Conservation (phyloP, 805 yeast species). For the Nakazawaea anatomiae region DNA sequence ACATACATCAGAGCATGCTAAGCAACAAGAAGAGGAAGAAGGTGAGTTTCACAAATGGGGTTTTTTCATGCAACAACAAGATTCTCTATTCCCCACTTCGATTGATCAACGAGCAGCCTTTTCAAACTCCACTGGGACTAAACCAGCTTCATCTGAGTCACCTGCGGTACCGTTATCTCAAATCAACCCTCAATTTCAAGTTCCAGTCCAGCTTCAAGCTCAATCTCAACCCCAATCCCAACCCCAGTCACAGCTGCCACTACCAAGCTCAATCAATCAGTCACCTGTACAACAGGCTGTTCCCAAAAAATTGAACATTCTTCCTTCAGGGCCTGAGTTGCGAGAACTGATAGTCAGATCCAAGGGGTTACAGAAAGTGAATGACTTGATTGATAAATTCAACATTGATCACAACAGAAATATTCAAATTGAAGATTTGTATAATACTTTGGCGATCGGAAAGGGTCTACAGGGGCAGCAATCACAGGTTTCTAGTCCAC, state of each 20-base stretch:
- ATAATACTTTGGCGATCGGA: conserved; percentile 3
- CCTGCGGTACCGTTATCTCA: not conserved
- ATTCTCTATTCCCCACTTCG: conserved; percentile 22
- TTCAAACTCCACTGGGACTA: not conserved
- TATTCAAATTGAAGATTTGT: conserved; percentile 15
- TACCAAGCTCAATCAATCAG: not conserved
- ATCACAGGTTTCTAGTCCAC: not conserved
- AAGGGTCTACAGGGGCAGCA: not conserved
- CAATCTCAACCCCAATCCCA: no score
- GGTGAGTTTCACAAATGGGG: conserved; percentile 91
- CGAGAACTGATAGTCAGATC: conserved; percentile 64
- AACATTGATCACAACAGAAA: conserved; percentile 35
- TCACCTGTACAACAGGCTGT: conserved; percentile 8
- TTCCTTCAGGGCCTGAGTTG: conserved; percentile 51
- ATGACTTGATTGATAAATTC: conserved; percentile 61
- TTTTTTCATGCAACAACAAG: conserved; percentile 64
- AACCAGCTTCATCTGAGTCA: conserved; percentile 9
- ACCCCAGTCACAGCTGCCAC: not conserved
- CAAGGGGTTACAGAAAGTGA: conserved; percentile 66
- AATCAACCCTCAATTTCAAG: no score
- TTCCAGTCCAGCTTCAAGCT: no score
- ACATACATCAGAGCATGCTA: conserved; percentile 62
- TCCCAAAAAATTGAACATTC: conserved; percentile 23
- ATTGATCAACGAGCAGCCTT: not conserved
- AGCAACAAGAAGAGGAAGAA: conserved; percentile 81